phyloP scores from a whole-genome alignment of 192 early-diverging fungal genomes.

The Rhizophagus prolifer region DNA sequence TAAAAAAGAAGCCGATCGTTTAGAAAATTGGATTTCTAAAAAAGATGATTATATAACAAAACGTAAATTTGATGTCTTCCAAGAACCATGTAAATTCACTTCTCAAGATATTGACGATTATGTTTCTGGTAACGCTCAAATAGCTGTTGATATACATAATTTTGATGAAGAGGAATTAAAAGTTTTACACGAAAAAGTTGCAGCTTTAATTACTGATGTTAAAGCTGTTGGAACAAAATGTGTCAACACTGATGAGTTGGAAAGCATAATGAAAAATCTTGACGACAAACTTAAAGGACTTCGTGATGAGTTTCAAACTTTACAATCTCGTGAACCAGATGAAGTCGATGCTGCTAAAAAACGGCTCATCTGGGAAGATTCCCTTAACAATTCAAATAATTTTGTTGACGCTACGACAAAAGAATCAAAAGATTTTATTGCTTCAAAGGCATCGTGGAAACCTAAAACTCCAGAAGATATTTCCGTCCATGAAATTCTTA shows the following conservation, averaged over 20 bases:
- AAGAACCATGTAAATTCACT: constrained; percentile 19
- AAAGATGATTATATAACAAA: constrained; percentile 29
- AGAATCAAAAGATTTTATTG: constrained; percentile 6
- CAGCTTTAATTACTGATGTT: constrained; percentile 21
- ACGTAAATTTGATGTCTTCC: constrained; percentile 24
- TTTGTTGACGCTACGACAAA: not conserved
- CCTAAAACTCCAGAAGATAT: constrained; percentile 22
- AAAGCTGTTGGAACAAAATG: constrained; percentile 23
- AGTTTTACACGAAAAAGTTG: constrained; percentile 22
- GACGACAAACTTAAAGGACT: constrained; percentile 4
- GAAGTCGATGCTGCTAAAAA: constrained; percentile 20
- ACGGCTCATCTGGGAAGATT: constrained; percentile 20
- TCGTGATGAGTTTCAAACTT: constrained; percentile 1
- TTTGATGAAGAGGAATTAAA: constrained; percentile 33
- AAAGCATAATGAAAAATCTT: constrained; percentile 5
- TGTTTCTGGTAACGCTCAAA: constrained; percentile 4
- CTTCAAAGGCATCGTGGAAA: constrained; percentile 18
- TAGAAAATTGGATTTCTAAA: constrained; percentile 23
- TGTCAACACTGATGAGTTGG: constrained; percentile 31
- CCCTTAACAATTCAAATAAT: constrained; percentile 6
- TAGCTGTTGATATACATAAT: constrained; percentile 28
- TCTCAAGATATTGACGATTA: constrained; percentile 29
- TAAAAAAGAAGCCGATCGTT: constrained; percentile 27
- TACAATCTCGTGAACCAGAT: constrained; percentile 7
- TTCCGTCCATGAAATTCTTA: not conserved